Conservation (phyloP, 441 rosid species). For the Eruca vesicaria region DNA sequence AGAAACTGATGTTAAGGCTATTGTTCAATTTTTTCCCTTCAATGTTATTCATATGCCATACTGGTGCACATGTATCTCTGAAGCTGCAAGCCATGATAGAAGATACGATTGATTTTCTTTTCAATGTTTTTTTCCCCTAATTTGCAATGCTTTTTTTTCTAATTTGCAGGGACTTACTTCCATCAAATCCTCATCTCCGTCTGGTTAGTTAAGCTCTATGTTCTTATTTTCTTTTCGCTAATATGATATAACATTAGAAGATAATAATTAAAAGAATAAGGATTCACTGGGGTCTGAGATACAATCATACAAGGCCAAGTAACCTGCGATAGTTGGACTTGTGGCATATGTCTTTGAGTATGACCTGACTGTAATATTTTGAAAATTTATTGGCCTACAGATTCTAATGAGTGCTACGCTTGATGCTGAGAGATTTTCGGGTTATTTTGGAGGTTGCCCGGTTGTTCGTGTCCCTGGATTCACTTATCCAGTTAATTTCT, state of each 20-base stretch:
- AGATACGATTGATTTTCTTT: background rate
- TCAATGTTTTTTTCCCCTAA: background rate
- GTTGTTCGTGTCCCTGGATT: slow-evolving; percentile 88
- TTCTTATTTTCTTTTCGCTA: slow-evolving; percentile 8
- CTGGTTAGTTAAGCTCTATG: slow-evolving; percentile 64
- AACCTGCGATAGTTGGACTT: slow-evolving; percentile 14
- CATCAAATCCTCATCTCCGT: slow-evolving; percentile 76
- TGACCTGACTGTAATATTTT: background rate
- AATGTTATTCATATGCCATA: background rate
- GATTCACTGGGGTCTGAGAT: no score
- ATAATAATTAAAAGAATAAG: background rate
- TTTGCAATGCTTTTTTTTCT: background rate
- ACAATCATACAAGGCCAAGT: background rate
- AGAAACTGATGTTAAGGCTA: background rate
- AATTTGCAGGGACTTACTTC: slow-evolving; percentile 85
- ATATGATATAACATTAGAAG: background rate
- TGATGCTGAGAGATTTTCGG: slow-evolving; percentile 87
- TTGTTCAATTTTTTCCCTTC: background rate
- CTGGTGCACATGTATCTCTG: background rate
- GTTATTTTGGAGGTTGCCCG: slow-evolving; percentile 98
- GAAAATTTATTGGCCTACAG: slow-evolving; percentile 38
- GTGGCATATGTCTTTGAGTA: background rate
- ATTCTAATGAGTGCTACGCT: slow-evolving; percentile 98
- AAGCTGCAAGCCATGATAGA: slow-evolving; percentile 3
- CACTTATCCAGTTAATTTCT: slow-evolving; percentile 78